phyloP scores from a whole-genome alignment of 176 grass and related monocot species.

The Cenchrus purpureus region DNA sequence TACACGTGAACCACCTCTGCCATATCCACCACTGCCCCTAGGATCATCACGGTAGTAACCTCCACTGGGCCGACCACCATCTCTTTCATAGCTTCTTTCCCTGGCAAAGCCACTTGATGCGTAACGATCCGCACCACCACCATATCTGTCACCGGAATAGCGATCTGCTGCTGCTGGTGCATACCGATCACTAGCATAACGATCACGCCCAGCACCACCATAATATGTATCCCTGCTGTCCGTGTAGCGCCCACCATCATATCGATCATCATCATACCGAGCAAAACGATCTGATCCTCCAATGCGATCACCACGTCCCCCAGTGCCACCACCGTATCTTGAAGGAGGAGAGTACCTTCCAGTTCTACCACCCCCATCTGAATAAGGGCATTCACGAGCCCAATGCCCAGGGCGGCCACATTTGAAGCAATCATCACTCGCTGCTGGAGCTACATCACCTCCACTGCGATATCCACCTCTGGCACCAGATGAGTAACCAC shows the following conservation, averaged over 20 bases:
- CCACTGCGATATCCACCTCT: constrained; percentile 80
- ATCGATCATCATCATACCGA: constrained; percentile 78
- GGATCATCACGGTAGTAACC: constrained; percentile 71
- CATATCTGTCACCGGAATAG: constrained; percentile 84
- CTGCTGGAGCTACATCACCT: constrained; percentile 46
- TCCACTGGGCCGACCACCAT: constrained; percentile 52
- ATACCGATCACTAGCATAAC: constrained; percentile 63
- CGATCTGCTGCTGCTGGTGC: constrained; percentile 64
- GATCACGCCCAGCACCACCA: constrained; percentile 66
- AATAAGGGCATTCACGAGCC: constrained; percentile 93
- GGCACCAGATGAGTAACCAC: constrained; percentile 66
- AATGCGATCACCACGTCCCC: constrained; percentile 64
- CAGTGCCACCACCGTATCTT: constrained; percentile 65
- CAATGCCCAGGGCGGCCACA: constrained; percentile 90
- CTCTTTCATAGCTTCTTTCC: constrained; percentile 87
- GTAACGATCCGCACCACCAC: constrained; percentile 71
- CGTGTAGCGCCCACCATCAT: constrained; percentile 67
- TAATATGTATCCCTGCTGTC: constrained; percentile 60
- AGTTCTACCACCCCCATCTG: constrained; percentile 63
- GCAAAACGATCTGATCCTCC: constrained; percentile 81
- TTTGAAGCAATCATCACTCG: constrained; percentile 84
- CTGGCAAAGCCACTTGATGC: constrained; percentile 69
- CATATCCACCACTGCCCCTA: constrained; percentile 60
- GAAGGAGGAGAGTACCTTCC: constrained; percentile 66
- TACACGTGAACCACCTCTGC: constrained; percentile 58